phyloP scores from a whole-genome alignment of 1,284 basidiomycete genomes.

The Cutaneotrichosporon sp. region DNA sequence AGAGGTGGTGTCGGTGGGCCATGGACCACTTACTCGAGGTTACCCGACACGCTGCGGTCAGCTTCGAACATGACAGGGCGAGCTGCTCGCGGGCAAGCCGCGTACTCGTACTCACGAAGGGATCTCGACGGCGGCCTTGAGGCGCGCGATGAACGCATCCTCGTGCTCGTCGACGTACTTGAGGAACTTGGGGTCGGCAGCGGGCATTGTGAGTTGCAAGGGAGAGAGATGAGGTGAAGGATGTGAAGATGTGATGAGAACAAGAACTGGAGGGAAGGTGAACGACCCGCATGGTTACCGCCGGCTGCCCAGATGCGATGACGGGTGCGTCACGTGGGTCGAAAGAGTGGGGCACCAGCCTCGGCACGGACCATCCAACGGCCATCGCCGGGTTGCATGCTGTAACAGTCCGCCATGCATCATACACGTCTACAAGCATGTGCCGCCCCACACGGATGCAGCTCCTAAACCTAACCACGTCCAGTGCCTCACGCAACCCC shows the following conservation, averaged over 20 bases:
- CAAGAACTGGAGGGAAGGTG: not conserved
- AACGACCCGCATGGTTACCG: not conserved
- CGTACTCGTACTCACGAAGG: constrained; percentile 64
- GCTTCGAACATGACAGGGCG: not conserved
- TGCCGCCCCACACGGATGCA: too few relatives aligned
- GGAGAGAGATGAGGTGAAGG: not conserved
- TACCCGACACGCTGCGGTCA: constrained; percentile 52
- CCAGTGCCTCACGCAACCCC: constrained; percentile 44
- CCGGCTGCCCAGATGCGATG: not conserved
- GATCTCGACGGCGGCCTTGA: constrained; percentile 82
- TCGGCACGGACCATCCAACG: constrained; percentile 1
- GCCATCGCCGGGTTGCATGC: not conserved
- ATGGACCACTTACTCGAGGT: constrained; percentile 41
- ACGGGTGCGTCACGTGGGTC: not conserved
- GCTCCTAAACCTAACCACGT: too few relatives aligned
- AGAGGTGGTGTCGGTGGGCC: not conserved
- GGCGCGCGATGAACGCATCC: constrained; percentile 71
- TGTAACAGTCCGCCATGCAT: not conserved
- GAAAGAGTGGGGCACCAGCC: not conserved
- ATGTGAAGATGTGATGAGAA: not conserved
- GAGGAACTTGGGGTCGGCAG: constrained; percentile 59
- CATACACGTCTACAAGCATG: not conserved
- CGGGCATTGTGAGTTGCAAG: constrained; percentile 30
- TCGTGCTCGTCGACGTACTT: constrained; percentile 71
- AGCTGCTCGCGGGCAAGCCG: not conserved